Base-by-base conservation (phyloP, 352 stramenopile genomes). In the Phytophthora meadii region DNA sequence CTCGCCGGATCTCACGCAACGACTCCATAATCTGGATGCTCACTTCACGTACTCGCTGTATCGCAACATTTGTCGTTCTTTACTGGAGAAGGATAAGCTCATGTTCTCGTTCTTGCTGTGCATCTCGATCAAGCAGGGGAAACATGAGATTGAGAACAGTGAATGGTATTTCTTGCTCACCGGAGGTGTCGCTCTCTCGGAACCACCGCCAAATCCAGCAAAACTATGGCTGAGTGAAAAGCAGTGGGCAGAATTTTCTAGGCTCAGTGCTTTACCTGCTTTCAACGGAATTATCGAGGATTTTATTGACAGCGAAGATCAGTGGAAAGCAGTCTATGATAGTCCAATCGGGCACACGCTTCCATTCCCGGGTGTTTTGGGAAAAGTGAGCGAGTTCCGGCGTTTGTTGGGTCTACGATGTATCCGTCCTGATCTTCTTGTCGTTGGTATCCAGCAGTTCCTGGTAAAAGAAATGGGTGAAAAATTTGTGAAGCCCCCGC, bases 161-260 rank as follows among this genome's bases (percentile, higher is more conserved):
- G 92, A 98, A 68, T 98, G 94, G 93, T 91, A 97, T 19, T 98
- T 98, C 61, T 70, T 98, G 40, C 89, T 98, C 28, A 98, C 95
- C 5, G 95, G 95, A 41, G 94, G 95, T 25, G 70, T 97, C n/a
- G 90, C 88, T 15, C 72, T 98, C 14, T 81, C 82, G 0, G 92
- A 98, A 36, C 93, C 97, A 19, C 89, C 88, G n/a, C 77, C 80
- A 5, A 98, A 98, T 48, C 94, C 95, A 10, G 85, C 87, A 0
- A 88, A 91, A 36, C 46, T 89, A 1, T 98, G 95, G 95, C 82
- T 98, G 34, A 90, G 81, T 36, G 87, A 97, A 42, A 98, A 98
- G 48, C 81, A 91, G 40, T 98, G 95, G 95, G 92, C 92, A 30
- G 90, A 98, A 49, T 86, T 98, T n/a, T 98, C 88, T 49, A 82